Evolutionary conservation across 352 stramenopile species (phyloP).

Genomic region (Phytophthora idaei): DNA sequence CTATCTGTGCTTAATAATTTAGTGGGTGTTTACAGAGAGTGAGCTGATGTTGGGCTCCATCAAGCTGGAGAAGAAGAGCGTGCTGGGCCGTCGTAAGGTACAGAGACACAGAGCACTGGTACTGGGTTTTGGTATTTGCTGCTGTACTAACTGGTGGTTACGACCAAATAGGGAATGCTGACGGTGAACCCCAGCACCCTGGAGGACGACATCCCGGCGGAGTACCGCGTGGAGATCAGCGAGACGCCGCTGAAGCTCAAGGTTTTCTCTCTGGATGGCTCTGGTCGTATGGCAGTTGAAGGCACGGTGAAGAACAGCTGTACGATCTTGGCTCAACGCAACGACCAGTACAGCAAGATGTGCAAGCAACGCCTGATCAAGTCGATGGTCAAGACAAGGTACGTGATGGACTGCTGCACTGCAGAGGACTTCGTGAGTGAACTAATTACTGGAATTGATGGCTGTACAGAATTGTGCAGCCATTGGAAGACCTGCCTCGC

Average conservation of each 20-base stretch:
- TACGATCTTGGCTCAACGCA: conserved; percentile 83
- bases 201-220: conserved; percentile 77
- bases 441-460: neutral
- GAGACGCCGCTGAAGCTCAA: conserved; percentile 83
- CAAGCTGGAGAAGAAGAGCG: conserved; percentile 80
- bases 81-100: conserved; percentile 78
- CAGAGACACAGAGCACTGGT: neutral
- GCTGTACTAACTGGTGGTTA: conserved; percentile 8
- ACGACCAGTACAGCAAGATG: conserved; percentile 87
- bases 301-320: conserved; percentile 88
- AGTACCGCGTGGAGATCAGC: conserved; percentile 84
- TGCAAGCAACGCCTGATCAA: conserved; percentile 87
- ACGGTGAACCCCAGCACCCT: conserved; percentile 80
- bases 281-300: conserved; percentile 87
- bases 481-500: conserved; percentile 73
- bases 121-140: neutral
- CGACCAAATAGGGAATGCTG: conserved; percentile 58
- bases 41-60: conserved; percentile 86
- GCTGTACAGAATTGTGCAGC: conserved; percentile 66
- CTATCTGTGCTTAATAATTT: neutral
- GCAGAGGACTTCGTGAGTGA: neutral
- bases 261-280: conserved; percentile 86
- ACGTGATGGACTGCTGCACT: neutral
- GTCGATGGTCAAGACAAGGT: conserved; percentile 86
- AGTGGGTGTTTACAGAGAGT: conserved; percentile 56